Evolutionary conservation across 352 stramenopile genomes (phyloP), one percentile per base, ranked within the genome.

Genomic region (Thalassiosira exigua): DNA sequence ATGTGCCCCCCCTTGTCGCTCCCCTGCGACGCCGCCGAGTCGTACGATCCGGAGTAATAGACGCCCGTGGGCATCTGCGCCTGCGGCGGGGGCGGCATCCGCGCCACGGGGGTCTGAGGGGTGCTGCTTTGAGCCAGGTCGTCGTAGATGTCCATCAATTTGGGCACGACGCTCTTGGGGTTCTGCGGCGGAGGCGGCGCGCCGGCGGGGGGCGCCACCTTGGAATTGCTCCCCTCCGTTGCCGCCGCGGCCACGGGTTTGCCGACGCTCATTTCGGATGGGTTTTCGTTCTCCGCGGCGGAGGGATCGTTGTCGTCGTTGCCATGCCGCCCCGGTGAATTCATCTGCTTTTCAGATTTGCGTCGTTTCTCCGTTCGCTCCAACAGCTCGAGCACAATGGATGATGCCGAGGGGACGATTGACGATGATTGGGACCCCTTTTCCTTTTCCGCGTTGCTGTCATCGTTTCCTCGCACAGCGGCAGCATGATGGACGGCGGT

Each of bases 121-220:
- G 81, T 89, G 24, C 71, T 89, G n/a, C 76, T 85, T 58, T 91
- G 82, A 5, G 79, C 87, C 57, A 92, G 61, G 44, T 75, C 86
- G 65, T 90, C 86, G 54, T 90, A 92, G 0, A 92, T 79, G 71
- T 75, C 74, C 86, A 92, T 90, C 29, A 92, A 71, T 21, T 79
- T 50, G 11, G 69, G 59, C 0, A 88, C 82, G 0, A 91, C 80
- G 46, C 75, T 86, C 41, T 71, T 44, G 24, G n/a, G 48, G 42
- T 33, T 69, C 60, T 29, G 21, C 2, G 51, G 22, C 21, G 39
- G 26, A 56, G n/a, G 7, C 48, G 48, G 17, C 32, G 48, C 1
- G 32, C 17, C 48, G n/a, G n/a, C n/a, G n/a, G n/a, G n/a, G n/a
- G n/a, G n/a, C n/a, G n/a, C n/a, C n/a, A n/a, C n/a, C n/a, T 53